phyloP scores from a whole-genome alignment of 257 asterid species.

The Solanum paucissectum region DNA sequence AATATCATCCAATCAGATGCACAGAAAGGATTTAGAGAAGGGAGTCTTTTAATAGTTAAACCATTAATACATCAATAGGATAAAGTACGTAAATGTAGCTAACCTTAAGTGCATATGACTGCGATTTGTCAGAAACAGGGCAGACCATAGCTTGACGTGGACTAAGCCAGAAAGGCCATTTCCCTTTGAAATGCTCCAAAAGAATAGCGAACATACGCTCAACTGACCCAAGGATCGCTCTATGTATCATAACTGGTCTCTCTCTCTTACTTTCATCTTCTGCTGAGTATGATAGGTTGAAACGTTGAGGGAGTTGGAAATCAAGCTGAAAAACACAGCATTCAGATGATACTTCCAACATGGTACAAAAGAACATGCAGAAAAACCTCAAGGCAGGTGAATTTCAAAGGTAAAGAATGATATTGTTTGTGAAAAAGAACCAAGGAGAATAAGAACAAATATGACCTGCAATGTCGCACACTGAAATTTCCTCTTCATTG shows the following conservation, averaged over 20 bases:
- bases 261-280: constrained; percentile 91
- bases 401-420: neutral
- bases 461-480: constrained; percentile 95
- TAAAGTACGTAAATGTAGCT: neutral
- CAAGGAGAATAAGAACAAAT: neutral
- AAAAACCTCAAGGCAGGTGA: constrained; percentile 10
- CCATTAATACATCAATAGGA: neutral
- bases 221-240: constrained; percentile 92
- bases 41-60: neutral
- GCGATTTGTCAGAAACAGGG: constrained; percentile 96
- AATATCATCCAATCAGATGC: neutral
- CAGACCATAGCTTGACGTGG: constrained; percentile 97
- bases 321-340: constrained; percentile 72
- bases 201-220: constrained; percentile 98
- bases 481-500: constrained; percentile 94
- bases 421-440: neutral
- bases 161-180: constrained; percentile 99
- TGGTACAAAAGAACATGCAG: neutral
- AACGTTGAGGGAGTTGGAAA: constrained; percentile 92
- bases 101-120: constrained; percentile 68
- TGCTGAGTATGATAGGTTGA: constrained; percentile 79
- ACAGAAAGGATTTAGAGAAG: neutral
- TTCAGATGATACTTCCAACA: neutral
- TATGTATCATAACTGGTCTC: constrained; percentile 93
- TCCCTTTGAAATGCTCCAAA: constrained; percentile 91